A percentile compares a stretch with the other conserved stretches of the same genome.
Conservation (phyloP, 2,329 filamentous ascomycete genomes). For the Reticulascus tulasneorum region DNA sequence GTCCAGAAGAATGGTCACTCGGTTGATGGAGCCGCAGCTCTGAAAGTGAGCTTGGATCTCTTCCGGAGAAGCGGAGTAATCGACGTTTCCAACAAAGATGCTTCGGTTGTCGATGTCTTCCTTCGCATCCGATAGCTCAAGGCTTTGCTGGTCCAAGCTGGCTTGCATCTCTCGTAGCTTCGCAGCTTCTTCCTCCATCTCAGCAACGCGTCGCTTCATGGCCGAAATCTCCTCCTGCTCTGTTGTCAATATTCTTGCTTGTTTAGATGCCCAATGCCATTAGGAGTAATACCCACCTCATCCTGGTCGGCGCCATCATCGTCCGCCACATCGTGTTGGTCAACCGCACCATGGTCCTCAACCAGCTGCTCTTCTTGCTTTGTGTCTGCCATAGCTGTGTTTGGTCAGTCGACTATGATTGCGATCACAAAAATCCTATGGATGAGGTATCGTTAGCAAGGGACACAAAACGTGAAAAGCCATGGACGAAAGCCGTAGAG, state of each 20-base stretch:
- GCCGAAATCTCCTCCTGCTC: slow-evolving; percentile 72
- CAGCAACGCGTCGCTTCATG: slow-evolving; percentile 81
- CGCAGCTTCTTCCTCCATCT: slow-evolving; percentile 87
- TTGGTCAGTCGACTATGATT: background rate
- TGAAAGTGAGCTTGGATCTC: slow-evolving; percentile 99
- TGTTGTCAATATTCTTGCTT: slow-evolving; percentile 12
- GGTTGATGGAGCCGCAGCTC: slow-evolving; percentile 94
- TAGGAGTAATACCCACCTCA: slow-evolving; percentile 34
- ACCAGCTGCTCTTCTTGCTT: slow-evolving; percentile 23
- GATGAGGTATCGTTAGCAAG: too few species aligned
- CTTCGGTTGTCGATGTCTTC: slow-evolving; percentile 93
- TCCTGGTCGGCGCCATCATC: slow-evolving; percentile 44
- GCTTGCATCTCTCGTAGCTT: slow-evolving; percentile 86
- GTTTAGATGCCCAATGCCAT: slow-evolving; percentile 10
- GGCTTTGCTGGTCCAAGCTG: slow-evolving; percentile 76
- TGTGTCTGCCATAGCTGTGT: slow-evolving; percentile 21
- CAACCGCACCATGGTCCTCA: slow-evolving; percentile 26
- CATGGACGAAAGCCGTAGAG: too few species aligned
- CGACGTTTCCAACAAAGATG: slow-evolving; percentile 98
- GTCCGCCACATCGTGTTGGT: slow-evolving; percentile 20
- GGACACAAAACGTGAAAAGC: too few species aligned
- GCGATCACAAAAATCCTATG: too few species aligned
- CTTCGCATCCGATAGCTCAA: slow-evolving; percentile 76
- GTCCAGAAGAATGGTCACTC: slow-evolving; percentile 93
- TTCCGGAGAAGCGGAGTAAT: slow-evolving; percentile 94